A percentile compares a stretch with the other conserved stretches of the same genome.
phyloP scores from a whole-genome alignment of 116 monocot genomes.

The Trichopus zeylanicus region DNA sequence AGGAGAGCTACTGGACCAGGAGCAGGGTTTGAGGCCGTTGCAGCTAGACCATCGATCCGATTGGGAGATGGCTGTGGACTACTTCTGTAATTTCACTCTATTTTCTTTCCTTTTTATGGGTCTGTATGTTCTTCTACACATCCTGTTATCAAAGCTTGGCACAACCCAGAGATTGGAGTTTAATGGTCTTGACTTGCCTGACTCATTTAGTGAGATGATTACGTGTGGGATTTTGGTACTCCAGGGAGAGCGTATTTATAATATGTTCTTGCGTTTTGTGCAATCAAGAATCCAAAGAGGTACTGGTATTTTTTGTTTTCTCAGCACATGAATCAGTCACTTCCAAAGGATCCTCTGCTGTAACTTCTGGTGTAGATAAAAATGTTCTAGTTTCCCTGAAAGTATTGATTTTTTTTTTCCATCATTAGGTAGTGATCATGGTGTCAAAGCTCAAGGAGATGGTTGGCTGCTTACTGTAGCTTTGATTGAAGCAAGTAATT shows the following conservation, averaged over 20 bases:
- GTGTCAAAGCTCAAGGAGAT: slow-evolving; percentile 54
- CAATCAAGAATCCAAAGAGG: slow-evolving; percentile 54
- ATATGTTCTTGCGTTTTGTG: slow-evolving; percentile 54
- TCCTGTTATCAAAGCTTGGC: slow-evolving; percentile 26
- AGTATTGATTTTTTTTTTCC: background rate
- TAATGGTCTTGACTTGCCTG: slow-evolving; percentile 61
- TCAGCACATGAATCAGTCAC: background rate
- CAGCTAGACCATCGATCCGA: slow-evolving; percentile 37
- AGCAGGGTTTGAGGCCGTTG: slow-evolving; percentile 37
- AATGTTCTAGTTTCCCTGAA: background rate
- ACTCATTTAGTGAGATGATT: slow-evolving; percentile 52
- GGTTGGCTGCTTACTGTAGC: slow-evolving; percentile 74
- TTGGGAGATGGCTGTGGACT: slow-evolving; percentile 37
- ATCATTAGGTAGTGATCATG: slow-evolving; percentile 47
- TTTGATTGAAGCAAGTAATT: slow-evolving; percentile 48
- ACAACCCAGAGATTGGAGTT: slow-evolving; percentile 42
- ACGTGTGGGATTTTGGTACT: slow-evolving; percentile 41
- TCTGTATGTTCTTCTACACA: slow-evolving; percentile 43
- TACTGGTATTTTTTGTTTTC: slow-evolving; percentile 5
- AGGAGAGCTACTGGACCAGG: slow-evolving; percentile 32
- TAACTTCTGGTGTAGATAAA: background rate
- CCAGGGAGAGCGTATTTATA: slow-evolving; percentile 31
- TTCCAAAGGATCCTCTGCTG: background rate
- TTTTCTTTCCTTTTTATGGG: slow-evolving; percentile 30
- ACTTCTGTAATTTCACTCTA: slow-evolving; percentile 57